A percentile compares a stretch with the other conserved stretches of the same genome.
phyloP scores from a whole-genome alignment of 106 monocot genomes.

The Cymbidium sinense region DNA sequence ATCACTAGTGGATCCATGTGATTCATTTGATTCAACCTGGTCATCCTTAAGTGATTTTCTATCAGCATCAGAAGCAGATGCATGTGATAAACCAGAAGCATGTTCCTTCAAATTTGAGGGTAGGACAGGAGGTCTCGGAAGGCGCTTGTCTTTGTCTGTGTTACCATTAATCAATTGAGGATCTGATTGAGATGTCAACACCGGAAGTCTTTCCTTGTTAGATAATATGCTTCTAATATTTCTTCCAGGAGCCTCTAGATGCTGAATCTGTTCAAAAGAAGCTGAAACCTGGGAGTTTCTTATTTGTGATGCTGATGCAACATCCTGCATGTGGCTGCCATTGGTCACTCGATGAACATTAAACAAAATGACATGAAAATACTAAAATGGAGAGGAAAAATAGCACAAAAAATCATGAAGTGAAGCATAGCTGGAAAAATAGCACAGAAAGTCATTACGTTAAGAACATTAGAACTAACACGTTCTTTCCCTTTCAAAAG shows the following conservation, averaged over 20 bases:
- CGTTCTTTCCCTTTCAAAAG: slow-evolving; percentile 75
- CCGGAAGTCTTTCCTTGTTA: slow-evolving; percentile 46
- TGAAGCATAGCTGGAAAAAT: background rate
- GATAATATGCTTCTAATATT: slow-evolving; percentile 71
- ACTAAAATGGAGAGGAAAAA: background rate
- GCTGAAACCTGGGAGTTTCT: slow-evolving; percentile 15
- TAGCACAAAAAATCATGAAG: background rate
- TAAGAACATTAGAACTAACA: slow-evolving; percentile 42
- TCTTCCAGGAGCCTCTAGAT: slow-evolving; percentile 48
- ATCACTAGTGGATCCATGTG: slow-evolving; percentile 25
- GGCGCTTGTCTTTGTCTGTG: slow-evolving; percentile 53
- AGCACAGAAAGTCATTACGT: background rate
- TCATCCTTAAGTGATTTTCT: slow-evolving; percentile 42
- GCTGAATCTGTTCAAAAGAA: slow-evolving; percentile 36
- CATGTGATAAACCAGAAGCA: slow-evolving; percentile 1
- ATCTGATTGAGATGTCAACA: slow-evolving; percentile 17
- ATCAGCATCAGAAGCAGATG: slow-evolving; percentile 22
- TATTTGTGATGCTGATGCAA: background rate
- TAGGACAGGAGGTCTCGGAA: slow-evolving; percentile 42
- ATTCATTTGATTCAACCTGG: slow-evolving; percentile 23
- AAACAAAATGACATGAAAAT: background rate
- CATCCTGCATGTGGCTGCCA: background rate
- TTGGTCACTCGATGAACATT: background rate
- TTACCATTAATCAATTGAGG: slow-evolving; percentile 23
- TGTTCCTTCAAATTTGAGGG: slow-evolving; percentile 36